Evolutionary conservation across 257 asterid genomes (phyloP).

Genomic region (Ballota nigra): DNA sequence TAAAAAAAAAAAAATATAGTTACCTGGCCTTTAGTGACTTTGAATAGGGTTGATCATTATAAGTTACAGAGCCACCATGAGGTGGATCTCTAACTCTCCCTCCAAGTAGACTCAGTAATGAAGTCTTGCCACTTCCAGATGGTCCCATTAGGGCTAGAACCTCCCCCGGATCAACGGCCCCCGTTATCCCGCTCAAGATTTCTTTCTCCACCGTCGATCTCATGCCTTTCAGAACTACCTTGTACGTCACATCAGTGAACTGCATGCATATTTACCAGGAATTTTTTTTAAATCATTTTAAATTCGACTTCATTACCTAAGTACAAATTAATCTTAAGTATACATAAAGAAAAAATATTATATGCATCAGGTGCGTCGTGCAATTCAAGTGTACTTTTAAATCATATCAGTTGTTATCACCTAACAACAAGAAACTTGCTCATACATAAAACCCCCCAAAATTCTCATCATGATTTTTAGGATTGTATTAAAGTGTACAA

Average conservation of each 20-base stretch:
- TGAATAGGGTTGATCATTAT: slow-evolving; percentile 74
- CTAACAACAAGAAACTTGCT: too few relatives aligned
- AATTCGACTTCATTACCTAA: neutral
- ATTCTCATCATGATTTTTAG: neutral
- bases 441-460: neutral
- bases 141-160: slow-evolving; percentile 98
- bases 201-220: slow-evolving; percentile 73
- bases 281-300: neutral
- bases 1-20: too few relatives aligned
- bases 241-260: slow-evolving; percentile 85
- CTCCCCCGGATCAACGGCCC: slow-evolving; percentile 88
- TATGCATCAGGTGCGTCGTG: too few relatives aligned
- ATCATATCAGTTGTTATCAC: too few relatives aligned
- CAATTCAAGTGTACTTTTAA: too few relatives aligned
- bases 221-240: slow-evolving; percentile 67
- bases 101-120: slow-evolving; percentile 78
- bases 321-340: neutral
- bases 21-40: slow-evolving; percentile 88
- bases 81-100: slow-evolving; percentile 59
- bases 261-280: slow-evolving; percentile 36
- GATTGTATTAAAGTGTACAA: neutral
- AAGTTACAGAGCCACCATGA: slow-evolving; percentile 63
- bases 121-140: slow-evolving; percentile 96
- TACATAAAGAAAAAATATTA: too few relatives aligned
- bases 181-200: slow-evolving; percentile 72